Percentiles rank a stretch among this genome's conserved stretches.
phyloP scores from a whole-genome alignment of 305 asterid species.

The Fraxinus greggii region DNA sequence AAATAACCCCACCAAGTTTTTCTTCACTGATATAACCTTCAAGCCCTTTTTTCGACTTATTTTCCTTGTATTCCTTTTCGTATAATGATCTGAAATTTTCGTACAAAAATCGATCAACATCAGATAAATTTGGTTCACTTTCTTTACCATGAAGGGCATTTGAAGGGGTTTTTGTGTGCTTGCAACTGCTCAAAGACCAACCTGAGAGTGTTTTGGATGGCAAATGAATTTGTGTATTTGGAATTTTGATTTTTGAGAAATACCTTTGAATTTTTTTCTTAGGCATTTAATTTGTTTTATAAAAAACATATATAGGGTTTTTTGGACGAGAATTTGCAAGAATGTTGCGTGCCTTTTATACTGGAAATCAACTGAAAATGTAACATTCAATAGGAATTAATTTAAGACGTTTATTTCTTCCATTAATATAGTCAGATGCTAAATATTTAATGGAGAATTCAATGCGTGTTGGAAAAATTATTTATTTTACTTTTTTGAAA shows the following conservation, averaged over 20 bases:
- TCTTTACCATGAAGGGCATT: slow-evolving; percentile 23
- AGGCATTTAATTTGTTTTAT: slow-evolving; percentile 33
- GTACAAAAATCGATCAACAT: slow-evolving; percentile 54
- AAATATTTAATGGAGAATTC: slow-evolving; percentile 30
- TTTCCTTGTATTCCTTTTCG: slow-evolving; percentile 28
- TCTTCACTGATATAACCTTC: not conserved
- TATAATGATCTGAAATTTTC: slow-evolving; percentile 64
- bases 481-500: not conserved
- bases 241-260: slow-evolving; percentile 53
- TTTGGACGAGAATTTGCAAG: slow-evolving; percentile 2
- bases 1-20: slow-evolving; percentile 6
- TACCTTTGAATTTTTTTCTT: slow-evolving; percentile 54
- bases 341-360: slow-evolving; percentile 27
- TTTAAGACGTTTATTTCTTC: slow-evolving; percentile 30
- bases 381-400: slow-evolving; percentile 28
- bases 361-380: not conserved
- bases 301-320: not conserved
- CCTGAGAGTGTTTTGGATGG: slow-evolving; percentile 28
- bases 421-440: slow-evolving; percentile 32
- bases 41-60: not conserved
- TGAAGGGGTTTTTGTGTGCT: slow-evolving; percentile 49
- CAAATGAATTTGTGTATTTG: slow-evolving; percentile 34
- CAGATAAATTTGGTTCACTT: slow-evolving; percentile 40
- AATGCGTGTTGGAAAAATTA: slow-evolving; percentile 12
- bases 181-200: slow-evolving; percentile 46